These are phyloP conservation scores for Wickerhamomyces ciferrii DNA, from an alignment of 805 yeast genomes.

Conservation along the genomic window DNA sequence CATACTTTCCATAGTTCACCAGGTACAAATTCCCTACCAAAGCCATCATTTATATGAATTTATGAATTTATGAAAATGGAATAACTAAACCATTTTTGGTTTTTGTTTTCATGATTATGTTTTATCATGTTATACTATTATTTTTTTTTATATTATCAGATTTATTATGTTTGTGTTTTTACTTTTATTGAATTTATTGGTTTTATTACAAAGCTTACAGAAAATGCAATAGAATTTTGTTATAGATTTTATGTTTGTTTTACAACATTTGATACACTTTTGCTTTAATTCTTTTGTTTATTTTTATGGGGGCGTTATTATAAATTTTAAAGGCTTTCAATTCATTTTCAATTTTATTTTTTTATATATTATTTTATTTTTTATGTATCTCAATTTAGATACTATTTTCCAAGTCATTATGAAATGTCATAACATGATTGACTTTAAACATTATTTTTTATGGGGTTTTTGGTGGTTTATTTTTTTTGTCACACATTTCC, in stretches of 20 bases:
- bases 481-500: not conserved
- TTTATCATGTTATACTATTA: not conserved
- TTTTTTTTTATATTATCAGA: not conserved
- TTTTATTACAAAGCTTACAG: not conserved
- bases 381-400: not conserved
- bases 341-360: too few relatives aligned
- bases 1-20: conserved; percentile 6
- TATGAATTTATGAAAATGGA: not conserved
- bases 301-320: not conserved
- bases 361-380: not conserved
- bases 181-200: not conserved
- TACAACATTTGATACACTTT: not conserved
- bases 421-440: too few relatives aligned
- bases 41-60: conserved; percentile 11
- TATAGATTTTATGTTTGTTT: not conserved
- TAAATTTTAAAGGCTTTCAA: not conserved
- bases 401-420: too few relatives aligned
- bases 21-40: conserved; percentile 10
- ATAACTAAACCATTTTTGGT: not conserved
- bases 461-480: not conserved
- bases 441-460: not conserved
- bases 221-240: not conserved
- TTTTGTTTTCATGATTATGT: not conserved
- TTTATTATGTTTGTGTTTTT: not conserved
- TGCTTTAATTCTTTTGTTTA: not conserved